Evolutionary conservation across 306 rosid species (phyloP).

Genomic region (Prosopis cineraria): DNA sequence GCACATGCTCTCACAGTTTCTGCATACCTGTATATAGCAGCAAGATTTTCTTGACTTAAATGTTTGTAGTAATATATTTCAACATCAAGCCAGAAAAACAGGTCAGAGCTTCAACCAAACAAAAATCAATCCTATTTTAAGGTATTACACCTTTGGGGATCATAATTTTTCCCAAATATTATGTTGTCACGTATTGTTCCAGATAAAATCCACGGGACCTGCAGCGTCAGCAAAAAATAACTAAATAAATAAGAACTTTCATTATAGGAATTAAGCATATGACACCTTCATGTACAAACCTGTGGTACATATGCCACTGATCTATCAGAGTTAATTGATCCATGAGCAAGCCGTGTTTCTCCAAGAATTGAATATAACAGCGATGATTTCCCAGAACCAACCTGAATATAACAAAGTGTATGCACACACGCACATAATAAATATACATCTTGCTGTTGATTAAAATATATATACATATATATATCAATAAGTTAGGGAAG

Average conservation of each 20-base stretch:
- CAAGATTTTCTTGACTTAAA: slow-evolving; percentile 25
- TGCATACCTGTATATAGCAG: slow-evolving; percentile 60
- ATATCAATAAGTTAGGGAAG: slow-evolving; percentile 20
- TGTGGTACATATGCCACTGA: slow-evolving; percentile 89
- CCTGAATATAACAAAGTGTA: slow-evolving; percentile 58
- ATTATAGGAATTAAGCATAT: slow-evolving; percentile 20
- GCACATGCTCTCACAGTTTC: slow-evolving; percentile 81
- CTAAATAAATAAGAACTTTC: slow-evolving; percentile 23
- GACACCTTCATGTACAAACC: slow-evolving; percentile 52
- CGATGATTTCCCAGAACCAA: slow-evolving; percentile 98
- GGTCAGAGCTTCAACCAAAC: slow-evolving; percentile 18
- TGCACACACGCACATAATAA: background rate
- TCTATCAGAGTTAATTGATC: slow-evolving; percentile 62
- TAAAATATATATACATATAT: too few relatives aligned
- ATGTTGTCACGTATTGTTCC: slow-evolving; percentile 94
- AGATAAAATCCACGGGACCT: slow-evolving; percentile 96
- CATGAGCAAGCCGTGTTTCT: slow-evolving; percentile 68
- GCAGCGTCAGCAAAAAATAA: slow-evolving; percentile 35
- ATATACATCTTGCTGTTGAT: slow-evolving; percentile 17
- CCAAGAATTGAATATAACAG: slow-evolving; percentile 75
- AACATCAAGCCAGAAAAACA: slow-evolving; percentile 13
- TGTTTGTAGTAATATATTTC: slow-evolving; percentile 20
- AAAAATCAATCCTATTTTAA: slow-evolving; percentile 11
- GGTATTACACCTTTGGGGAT: slow-evolving; percentile 61
- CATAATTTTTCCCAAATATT: slow-evolving; percentile 75